Conservation (phyloP, 2,329 filamentous ascomycete genomes). For the Talaromyces sp. region DNA sequence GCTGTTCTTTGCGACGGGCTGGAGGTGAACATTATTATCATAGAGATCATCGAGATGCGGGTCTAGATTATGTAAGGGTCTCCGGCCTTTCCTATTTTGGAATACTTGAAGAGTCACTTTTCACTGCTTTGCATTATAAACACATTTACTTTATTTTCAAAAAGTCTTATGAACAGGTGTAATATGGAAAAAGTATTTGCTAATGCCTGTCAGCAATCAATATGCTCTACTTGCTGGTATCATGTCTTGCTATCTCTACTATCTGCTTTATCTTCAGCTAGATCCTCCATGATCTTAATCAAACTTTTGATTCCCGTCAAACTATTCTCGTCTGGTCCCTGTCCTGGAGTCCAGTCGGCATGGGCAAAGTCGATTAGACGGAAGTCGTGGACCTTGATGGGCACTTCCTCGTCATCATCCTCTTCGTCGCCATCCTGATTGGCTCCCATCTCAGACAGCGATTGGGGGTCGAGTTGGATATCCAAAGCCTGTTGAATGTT, state of each 20-base stretch:
- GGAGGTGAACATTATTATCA: not conserved
- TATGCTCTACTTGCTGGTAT: not conserved
- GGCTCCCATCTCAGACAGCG: constrained; percentile 23
- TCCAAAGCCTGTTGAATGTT: constrained; percentile 13
- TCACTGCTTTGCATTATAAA: too few relatives aligned
- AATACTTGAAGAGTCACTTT: not conserved
- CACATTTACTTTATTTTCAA: not conserved
- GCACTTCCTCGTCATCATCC: constrained; percentile 52
- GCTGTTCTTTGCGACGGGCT: not conserved
- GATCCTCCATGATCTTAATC: constrained; percentile 64
- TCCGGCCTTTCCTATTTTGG: not conserved
- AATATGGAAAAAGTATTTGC: not conserved
- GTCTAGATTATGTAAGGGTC: not conserved
- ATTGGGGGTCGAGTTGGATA: constrained; percentile 31
- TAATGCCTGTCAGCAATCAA: not conserved
- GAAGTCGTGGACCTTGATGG: constrained; percentile 67
- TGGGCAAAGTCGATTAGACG: constrained; percentile 98
- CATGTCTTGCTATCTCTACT: constrained; percentile 7
- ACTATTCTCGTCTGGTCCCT: constrained; percentile 81
- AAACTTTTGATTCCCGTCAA: constrained; percentile 70
- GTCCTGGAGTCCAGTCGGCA: constrained; percentile 73
- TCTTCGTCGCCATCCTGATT: constrained; percentile 47
- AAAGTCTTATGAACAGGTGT: not conserved
- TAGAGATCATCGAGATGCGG: not conserved
- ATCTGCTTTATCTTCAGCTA: constrained; percentile 38